Base-by-base conservation (phyloP, 306 rosid genomes). In the Quillaja saponaria region DNA sequence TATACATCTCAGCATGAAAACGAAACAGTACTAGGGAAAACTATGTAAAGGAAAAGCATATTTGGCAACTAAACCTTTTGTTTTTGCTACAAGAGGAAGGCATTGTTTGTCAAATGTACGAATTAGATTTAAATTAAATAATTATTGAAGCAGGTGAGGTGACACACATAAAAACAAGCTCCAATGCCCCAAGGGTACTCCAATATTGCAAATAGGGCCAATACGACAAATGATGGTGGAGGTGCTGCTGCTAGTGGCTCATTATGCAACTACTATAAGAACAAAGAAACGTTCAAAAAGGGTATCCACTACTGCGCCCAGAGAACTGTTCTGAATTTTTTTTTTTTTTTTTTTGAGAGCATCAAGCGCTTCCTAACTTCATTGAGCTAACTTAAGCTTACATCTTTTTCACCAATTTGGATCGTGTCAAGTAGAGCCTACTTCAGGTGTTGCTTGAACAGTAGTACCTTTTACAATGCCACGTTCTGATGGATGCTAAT, bases 141-240 rank as follows among this genome's bases (percentile, higher is more conserved):
- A 25, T 25, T 25, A 2, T 25, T 2, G 31, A 67, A 71, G 13
- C 20, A 53, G 50, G 66, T 49, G 72, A 53, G 50, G 66, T 49
- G 72, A 72, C 69, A 71, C 55, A 51, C 61, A 72, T 46, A 34
- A 66, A 54, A 53, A 63, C 37, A 47, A 57, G 49, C 45, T 46
- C 14, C 71, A 62, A 61, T 72, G 71, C 42, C 38, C 67, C 38
- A 75, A 63, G 79, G 65, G 58, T 74, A 58, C 74, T 65, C 33
- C 58, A 58, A 55, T 68, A 79, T 54, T 54, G 81, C 62, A 76
- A 77, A 63, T 65, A 71, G 66, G 47, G 56, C 13, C 69, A 76
- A 75, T 49, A 58, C 51, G 84, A 87, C 97, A 87, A 85, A 69
- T 63, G 72, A 17, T 85, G 88, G 94, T 87, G 95, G 77, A 61